Percentiles rank a stretch among this genome's conserved stretches.
Conservation (phyloP, 1,284 basidiomycete genomes). For the Fomes fomentarius region DNA sequence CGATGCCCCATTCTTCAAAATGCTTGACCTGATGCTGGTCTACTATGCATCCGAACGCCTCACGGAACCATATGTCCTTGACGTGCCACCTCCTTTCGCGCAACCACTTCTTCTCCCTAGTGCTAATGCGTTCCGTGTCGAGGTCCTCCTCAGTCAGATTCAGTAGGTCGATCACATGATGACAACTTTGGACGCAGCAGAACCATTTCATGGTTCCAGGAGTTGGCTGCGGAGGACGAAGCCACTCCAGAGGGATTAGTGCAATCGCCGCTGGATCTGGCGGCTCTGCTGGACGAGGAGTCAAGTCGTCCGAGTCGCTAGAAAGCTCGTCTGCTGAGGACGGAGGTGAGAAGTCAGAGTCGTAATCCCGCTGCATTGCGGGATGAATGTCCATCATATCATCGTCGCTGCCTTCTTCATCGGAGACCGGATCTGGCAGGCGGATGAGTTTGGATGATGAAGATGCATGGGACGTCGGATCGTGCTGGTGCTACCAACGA, state of each 20-base stretch:
- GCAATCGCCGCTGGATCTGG: conserved; percentile 25
- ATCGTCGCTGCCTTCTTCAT: background rate
- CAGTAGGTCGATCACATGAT: conserved; percentile 28
- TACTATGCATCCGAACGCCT: conserved; percentile 25
- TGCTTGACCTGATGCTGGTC: conserved; percentile 23
- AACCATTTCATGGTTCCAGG: conserved; percentile 26
- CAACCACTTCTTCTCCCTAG: conserved; percentile 15
- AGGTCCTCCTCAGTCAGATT: conserved; percentile 24
- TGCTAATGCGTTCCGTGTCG: conserved; percentile 9
- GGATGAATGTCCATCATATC: conserved; percentile 18
- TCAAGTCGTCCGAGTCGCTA: conserved; percentile 23
- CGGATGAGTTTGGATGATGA: background rate
- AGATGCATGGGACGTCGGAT: background rate
- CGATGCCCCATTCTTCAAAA: conserved; percentile 23
- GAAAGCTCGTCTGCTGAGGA: conserved; percentile 46
- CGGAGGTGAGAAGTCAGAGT: conserved; percentile 51
- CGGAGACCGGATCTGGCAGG: background rate
- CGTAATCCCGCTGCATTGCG: conserved; percentile 40
- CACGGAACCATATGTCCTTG: conserved; percentile 20
- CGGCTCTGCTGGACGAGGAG: conserved; percentile 14
- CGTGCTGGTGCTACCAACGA: background rate
- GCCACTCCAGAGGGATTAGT: conserved; percentile 25
- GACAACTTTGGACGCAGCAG: conserved; percentile 29
- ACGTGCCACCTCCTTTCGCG: conserved; percentile 15
- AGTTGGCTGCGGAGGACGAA: conserved; percentile 22